phyloP scores from a whole-genome alignment of 2,329 filamentous ascomycete species.

The Stachybotrys echinatus region DNA sequence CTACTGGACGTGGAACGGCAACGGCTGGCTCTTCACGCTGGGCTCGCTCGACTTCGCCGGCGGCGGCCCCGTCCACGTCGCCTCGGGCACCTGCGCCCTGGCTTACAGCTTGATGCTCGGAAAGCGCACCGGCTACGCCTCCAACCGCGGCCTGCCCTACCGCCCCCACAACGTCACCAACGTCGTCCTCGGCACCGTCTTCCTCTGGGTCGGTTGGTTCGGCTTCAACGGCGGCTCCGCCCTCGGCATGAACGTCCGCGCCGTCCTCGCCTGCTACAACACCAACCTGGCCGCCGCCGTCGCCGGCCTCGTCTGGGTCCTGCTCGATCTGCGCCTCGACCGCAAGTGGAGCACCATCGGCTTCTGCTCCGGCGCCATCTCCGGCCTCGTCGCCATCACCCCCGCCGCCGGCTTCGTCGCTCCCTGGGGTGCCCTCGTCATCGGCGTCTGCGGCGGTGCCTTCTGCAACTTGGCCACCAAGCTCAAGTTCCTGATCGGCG shows the following conservation, averaged over 20 bases:
- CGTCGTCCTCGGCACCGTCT: slow-evolving; percentile 66
- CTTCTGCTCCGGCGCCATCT: slow-evolving; percentile 86
- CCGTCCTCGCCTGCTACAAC: slow-evolving; percentile 83
- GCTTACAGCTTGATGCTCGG: slow-evolving; percentile 71
- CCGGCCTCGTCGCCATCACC: slow-evolving; percentile 82
- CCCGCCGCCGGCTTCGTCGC: slow-evolving; percentile 79
- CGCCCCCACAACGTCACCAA: slow-evolving; percentile 70
- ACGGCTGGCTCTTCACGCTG: slow-evolving; percentile 65
- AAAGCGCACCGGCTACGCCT: slow-evolving; percentile 58
- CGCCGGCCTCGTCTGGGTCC: slow-evolving; percentile 76
- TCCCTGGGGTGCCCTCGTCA: slow-evolving; percentile 53
- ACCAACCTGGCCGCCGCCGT: slow-evolving; percentile 83
- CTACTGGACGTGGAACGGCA: slow-evolving; percentile 73
- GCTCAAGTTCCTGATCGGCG: slow-evolving; percentile 66
- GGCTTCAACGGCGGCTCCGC: slow-evolving; percentile 91
- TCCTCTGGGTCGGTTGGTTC: slow-evolving; percentile 94
- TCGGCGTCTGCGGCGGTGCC: slow-evolving; percentile 55
- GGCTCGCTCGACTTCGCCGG: slow-evolving; percentile 71
- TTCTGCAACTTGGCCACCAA: slow-evolving; percentile 84
- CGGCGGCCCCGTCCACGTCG: slow-evolving; percentile 70
- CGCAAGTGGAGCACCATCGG: slow-evolving; percentile 91
- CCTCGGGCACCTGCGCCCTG: slow-evolving; percentile 65
- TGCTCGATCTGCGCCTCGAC: slow-evolving; percentile 87
- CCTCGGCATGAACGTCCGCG: slow-evolving; percentile 75
- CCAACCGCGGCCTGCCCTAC: slow-evolving; percentile 58